phyloP scores from a whole-genome alignment of 1,284 basidiomycete species.

The Leccinum solheimii region DNA sequence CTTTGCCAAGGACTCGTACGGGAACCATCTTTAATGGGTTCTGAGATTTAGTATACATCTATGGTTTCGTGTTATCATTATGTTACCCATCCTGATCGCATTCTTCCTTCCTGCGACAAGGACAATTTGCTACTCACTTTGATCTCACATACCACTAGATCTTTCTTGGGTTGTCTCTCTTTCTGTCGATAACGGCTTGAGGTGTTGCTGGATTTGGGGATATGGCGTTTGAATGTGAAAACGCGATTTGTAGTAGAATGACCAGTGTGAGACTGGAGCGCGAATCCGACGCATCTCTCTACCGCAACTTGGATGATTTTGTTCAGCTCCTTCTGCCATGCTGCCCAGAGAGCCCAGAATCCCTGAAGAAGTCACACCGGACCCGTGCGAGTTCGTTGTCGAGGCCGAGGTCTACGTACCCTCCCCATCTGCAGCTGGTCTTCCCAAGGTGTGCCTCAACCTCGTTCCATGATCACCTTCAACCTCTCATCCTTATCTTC shows the following conservation, averaged over 20 bases:
- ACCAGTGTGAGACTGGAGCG: neutral
- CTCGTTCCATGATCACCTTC: neutral
- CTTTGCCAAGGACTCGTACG: neutral
- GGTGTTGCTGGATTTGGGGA: conserved; percentile 11
- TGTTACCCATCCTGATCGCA: conserved; percentile 15
- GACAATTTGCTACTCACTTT: conserved; percentile 17
- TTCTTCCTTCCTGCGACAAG: conserved; percentile 12
- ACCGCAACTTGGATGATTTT: neutral
- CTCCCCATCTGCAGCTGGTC: conserved; percentile 47
- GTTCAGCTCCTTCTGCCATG: conserved; percentile 15
- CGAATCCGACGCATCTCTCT: neutral
- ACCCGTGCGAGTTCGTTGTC: conserved; percentile 44
- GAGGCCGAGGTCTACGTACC: conserved; percentile 67
- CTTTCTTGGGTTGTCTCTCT: conserved; percentile 10
- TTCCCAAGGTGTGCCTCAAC: conserved; percentile 54
- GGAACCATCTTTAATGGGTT: conserved; percentile 16
- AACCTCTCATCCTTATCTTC: conserved; percentile 2
- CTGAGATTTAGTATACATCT: conserved; percentile 13
- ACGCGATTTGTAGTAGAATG: neutral
- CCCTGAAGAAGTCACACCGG: conserved; percentile 2
- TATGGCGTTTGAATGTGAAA: conserved; percentile 1
- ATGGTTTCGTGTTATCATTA: conserved; percentile 13
- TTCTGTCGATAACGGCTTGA: conserved; percentile 1
- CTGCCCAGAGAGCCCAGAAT: conserved; percentile 15
- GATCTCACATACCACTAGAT: conserved; percentile 12